Conservation (phyloP, 1,284 basidiomycete genomes). For the Cryptococcus depauperatus region DNA sequence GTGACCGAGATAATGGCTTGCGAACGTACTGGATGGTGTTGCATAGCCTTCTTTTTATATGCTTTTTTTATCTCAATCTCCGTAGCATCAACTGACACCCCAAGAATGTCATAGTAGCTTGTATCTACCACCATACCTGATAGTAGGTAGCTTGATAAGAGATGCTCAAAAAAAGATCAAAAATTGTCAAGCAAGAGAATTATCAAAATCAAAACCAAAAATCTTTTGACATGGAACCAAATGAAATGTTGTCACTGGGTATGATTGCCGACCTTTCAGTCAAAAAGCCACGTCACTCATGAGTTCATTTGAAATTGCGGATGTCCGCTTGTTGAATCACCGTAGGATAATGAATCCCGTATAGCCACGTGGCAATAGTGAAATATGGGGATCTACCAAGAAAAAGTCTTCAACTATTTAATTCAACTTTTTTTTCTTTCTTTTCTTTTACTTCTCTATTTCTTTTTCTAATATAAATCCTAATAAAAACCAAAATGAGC, state of each 20-base stretch:
- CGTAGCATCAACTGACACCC: constrained; percentile 58
- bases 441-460: constrained; percentile 1
- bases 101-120: constrained; percentile 64
- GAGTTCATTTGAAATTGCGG: too few species aligned
- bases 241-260: too few species aligned
- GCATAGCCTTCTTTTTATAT: constrained; percentile 82
- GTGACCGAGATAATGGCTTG: neutral
- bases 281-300: too few species aligned
- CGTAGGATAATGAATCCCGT: too few species aligned
- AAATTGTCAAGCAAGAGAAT: too few species aligned
- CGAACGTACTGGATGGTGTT: constrained; percentile 72
- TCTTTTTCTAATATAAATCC: neutral
- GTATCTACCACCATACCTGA: constrained; percentile 42
- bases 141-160: neutral
- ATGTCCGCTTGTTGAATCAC: too few species aligned
- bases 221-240: too few species aligned
- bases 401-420: too few species aligned
- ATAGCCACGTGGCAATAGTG: too few species aligned
- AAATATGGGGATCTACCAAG: too few species aligned
- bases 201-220: too few species aligned
- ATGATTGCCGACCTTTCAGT: neutral
- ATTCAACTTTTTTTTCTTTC: neutral
- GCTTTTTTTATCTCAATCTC: constrained; percentile 82
- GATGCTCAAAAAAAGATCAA: too few species aligned
- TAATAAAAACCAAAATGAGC: constrained; percentile 16